Evolutionary conservation across 768 basidiomycete genomes (phyloP).

Genomic region (Leccinum barrowsii): DNA sequence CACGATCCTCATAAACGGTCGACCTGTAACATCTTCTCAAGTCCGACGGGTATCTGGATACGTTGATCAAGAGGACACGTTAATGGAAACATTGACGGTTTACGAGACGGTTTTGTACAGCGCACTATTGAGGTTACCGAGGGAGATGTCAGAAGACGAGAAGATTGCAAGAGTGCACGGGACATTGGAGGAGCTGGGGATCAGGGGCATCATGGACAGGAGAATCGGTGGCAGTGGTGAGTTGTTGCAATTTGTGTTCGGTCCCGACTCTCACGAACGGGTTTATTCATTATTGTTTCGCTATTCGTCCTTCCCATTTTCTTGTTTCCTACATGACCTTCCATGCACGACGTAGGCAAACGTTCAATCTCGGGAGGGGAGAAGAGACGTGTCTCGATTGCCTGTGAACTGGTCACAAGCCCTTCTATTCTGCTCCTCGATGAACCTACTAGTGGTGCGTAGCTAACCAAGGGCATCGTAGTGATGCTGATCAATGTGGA

Average conservation of each 20-base stretch:
- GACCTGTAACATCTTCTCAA: conserved; percentile 64
- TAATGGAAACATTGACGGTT: conserved; percentile 96
- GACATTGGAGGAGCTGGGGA: conserved; percentile 95
- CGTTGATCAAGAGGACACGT: conserved; percentile 97
- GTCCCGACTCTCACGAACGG: background rate
- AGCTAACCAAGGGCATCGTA: background rate
- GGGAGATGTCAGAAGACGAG: conserved; percentile 94
- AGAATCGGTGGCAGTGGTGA: conserved; percentile 84
- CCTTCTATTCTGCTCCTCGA: conserved; percentile 96
- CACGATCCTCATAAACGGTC: conserved; percentile 80
- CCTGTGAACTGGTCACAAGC: conserved; percentile 96
- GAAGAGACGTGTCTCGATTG: conserved; percentile 94
- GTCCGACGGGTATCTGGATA: conserved; percentile 90
- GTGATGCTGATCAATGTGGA: conserved; percentile 1
- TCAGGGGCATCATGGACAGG: conserved; percentile 83
- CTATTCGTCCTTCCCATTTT: background rate
- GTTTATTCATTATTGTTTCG: background rate
- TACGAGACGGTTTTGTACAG: conserved; percentile 97
- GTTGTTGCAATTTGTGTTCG: conserved; percentile 19
- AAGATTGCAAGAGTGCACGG: conserved; percentile 93
- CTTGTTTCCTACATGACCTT: background rate
- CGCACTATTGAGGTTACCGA: conserved; percentile 82
- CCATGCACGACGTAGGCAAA: conserved; percentile 45
- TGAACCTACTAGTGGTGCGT: conserved; percentile 91
- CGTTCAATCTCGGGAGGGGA: conserved; percentile 97